Conservation (phyloP, 2,329 filamentous ascomycete genomes). For the Pestalotiopsis sp. region DNA sequence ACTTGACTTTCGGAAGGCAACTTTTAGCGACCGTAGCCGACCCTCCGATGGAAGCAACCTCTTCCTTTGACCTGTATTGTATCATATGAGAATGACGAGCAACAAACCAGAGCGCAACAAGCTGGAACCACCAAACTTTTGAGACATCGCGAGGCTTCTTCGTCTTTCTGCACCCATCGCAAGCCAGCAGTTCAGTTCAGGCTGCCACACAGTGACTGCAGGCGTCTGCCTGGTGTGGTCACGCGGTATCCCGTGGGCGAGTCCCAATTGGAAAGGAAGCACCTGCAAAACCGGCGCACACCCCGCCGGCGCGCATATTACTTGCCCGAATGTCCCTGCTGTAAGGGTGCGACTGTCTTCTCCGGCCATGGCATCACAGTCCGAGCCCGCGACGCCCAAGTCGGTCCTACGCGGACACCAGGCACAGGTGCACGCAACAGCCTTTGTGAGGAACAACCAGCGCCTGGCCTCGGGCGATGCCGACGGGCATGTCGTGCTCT, state of each 20-base stretch:
- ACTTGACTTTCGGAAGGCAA: constrained; percentile 2
- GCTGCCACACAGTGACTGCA: not conserved
- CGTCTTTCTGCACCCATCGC: not conserved
- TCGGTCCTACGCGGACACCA: constrained; percentile 83
- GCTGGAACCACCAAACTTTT: not conserved
- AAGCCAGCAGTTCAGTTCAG: not conserved
- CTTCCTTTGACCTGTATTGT: not conserved
- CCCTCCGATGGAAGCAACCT: not conserved
- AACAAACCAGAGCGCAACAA: not conserved
- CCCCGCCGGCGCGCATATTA: not conserved
- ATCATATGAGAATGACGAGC: not conserved
- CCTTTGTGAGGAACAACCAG: constrained; percentile 73
- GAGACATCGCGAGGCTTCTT: not conserved
- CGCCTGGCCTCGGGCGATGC: constrained; percentile 86
- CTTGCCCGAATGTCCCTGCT: not conserved
- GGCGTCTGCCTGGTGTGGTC: not conserved
- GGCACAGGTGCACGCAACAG: constrained; percentile 75
- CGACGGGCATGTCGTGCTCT: constrained; percentile 85
- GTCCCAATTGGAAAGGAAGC: not conserved
- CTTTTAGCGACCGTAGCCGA: constrained; percentile 6
- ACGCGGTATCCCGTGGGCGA: not conserved
- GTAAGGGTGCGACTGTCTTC: not conserved
- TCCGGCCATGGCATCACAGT: constrained; percentile 24
- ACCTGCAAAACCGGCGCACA: not conserved
- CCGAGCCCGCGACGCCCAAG: constrained; percentile 46